phyloP scores from a whole-genome alignment of 331 rosid genomes.

The Acacia pycnantha region DNA sequence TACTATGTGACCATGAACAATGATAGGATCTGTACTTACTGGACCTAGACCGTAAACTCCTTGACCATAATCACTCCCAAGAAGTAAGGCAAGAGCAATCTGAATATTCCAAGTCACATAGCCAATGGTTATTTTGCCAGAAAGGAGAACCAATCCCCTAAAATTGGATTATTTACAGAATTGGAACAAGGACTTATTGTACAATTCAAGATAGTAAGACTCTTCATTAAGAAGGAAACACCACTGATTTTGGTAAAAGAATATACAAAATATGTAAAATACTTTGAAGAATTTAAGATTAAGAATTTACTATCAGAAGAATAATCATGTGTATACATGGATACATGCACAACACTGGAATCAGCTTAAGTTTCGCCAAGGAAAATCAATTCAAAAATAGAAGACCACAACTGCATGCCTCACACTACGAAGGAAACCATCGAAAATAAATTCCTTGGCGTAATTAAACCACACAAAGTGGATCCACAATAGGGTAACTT shows the following conservation, averaged over 20 bases:
- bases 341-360: conserved; percentile 15
- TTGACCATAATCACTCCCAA: conserved; percentile 74
- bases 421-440: neutral
- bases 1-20: conserved; percentile 17
- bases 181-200: neutral
- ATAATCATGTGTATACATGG: conserved; percentile 5
- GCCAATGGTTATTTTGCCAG: conserved; percentile 31
- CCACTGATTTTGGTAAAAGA: conserved; percentile 10
- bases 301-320: neutral
- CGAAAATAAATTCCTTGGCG: neutral
- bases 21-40: conserved; percentile 42
- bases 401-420: conserved; percentile 2
- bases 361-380: conserved; percentile 2
- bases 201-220: neutral
- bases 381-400: conserved; percentile 20
- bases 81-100: conserved; percentile 77
- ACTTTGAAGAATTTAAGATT: neutral
- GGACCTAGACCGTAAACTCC: conserved; percentile 80
- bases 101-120: conserved; percentile 40
- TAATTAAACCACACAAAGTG: neutral
- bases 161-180: conserved; percentile 4
- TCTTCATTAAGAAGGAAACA: neutral
- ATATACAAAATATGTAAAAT: neutral
- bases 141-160: conserved; percentile 15
- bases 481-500: neutral